These are phyloP conservation scores for Rhodotorula sp. DNA, from an alignment of 1,284 basidiomycete genomes.

Conservation along the genomic window DNA sequence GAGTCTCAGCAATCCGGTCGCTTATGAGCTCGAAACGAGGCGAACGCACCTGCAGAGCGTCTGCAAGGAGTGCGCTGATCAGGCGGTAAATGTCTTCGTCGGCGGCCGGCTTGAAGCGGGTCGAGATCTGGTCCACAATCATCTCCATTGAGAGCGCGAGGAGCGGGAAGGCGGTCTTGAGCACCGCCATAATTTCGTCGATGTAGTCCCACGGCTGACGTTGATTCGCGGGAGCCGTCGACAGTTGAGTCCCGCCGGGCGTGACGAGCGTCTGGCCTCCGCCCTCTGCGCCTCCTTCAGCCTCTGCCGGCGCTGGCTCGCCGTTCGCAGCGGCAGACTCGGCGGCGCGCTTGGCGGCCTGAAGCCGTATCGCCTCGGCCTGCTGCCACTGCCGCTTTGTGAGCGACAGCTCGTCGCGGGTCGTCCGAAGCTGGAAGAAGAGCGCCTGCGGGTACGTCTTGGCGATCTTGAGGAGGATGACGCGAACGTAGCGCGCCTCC, in stretches of 20 bases:
- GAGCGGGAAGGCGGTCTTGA: constrained; percentile 96
- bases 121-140: constrained; percentile 91
- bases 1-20: neutral
- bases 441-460: constrained; percentile 91
- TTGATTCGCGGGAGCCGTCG: constrained; percentile 27
- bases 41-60: constrained; percentile 54
- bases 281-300: constrained; percentile 38
- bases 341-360: constrained; percentile 43
- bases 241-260: constrained; percentile 19
- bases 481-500: constrained; percentile 89
- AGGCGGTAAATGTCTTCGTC: constrained; percentile 97
- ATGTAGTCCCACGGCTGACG: constrained; percentile 75
- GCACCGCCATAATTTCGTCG: constrained; percentile 89
- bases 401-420: constrained; percentile 75
- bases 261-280: constrained; percentile 17
- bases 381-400: constrained; percentile 50
- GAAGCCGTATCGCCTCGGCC: constrained; percentile 6
- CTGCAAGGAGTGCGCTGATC: constrained; percentile 75
- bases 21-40: neutral
- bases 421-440: constrained; percentile 92
- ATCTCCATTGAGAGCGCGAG: constrained; percentile 94
- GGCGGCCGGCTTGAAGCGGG: constrained; percentile 82
- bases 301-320: constrained; percentile 50
- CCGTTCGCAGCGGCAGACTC: constrained; percentile 56
- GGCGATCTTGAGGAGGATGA: constrained; percentile 84